Percentiles rank a stretch among this genome's conserved stretches.
Conservation (phyloP, 192 early-diverging fungal species). For the Dissophora ornata region DNA sequence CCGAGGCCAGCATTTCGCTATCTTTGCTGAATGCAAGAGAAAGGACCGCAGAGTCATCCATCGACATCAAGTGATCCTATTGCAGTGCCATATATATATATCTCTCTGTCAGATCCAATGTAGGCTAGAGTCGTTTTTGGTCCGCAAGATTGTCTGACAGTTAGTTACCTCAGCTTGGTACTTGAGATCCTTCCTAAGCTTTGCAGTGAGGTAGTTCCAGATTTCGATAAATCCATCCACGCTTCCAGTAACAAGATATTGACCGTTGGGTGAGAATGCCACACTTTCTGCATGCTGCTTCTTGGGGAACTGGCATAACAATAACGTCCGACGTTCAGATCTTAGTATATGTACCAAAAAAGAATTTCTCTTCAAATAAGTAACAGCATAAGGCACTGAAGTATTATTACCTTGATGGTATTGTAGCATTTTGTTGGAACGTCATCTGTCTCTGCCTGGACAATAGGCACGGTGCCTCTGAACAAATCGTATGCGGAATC, state of each 20-base stretch:
- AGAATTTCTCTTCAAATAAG: too few species aligned
- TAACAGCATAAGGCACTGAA: too few species aligned
- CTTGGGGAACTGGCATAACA: slow-evolving; percentile 79
- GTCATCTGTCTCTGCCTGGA: slow-evolving; percentile 78
- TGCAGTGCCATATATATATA: too few species aligned
- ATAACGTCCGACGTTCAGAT: too few species aligned
- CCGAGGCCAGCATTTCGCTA: slow-evolving; percentile 85
- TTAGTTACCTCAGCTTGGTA: slow-evolving; percentile 92
- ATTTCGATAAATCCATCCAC: slow-evolving; percentile 96
- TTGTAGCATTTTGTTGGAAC: slow-evolving; percentile 76
- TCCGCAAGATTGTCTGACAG: too few species aligned
- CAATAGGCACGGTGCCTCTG: slow-evolving; percentile 69
- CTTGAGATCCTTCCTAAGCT: slow-evolving; percentile 85
- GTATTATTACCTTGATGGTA: slow-evolving; percentile 89
- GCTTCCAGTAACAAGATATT: slow-evolving; percentile 87
- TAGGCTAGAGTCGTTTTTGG: too few species aligned
- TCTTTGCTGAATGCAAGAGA: slow-evolving; percentile 82
- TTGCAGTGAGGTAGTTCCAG: slow-evolving; percentile 94
- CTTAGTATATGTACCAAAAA: too few species aligned
- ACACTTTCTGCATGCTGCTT: slow-evolving; percentile 83
- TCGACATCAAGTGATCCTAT: slow-evolving; percentile 89
- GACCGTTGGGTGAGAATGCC: slow-evolving; percentile 86
- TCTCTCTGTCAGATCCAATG: background rate
- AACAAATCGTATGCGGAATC: slow-evolving; percentile 86
- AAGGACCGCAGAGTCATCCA: slow-evolving; percentile 83